phyloP scores from a whole-genome alignment of 2,329 filamentous ascomycete species.

The Fusarium pilosicola region DNA sequence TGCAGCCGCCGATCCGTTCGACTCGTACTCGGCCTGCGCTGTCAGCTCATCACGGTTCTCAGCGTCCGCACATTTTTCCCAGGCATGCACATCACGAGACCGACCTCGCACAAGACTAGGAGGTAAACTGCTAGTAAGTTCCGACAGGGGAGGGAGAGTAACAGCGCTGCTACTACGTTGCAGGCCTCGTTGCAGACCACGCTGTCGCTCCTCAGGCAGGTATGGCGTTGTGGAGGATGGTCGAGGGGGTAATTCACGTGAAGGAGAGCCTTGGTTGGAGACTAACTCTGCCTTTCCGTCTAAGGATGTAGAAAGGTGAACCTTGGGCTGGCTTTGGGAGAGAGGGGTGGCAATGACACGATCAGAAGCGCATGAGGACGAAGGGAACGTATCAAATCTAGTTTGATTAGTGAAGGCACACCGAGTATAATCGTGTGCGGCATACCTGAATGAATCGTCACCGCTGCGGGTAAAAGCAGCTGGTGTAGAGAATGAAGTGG shows the following conservation, averaged over 20 bases:
- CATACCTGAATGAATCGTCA: slow-evolving; percentile 61
- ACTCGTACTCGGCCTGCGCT: slow-evolving; percentile 82
- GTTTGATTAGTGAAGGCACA: slow-evolving; percentile 11
- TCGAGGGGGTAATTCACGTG: slow-evolving; percentile 62
- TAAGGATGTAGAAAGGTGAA: slow-evolving; percentile 84
- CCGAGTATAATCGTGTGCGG: background rate
- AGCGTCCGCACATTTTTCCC: slow-evolving; percentile 90
- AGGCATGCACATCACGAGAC: slow-evolving; percentile 86
- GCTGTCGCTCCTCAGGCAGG: slow-evolving; percentile 59
- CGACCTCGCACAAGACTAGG: slow-evolving; percentile 72
- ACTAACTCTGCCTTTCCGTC: slow-evolving; percentile 93
- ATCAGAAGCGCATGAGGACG: slow-evolving; percentile 55
- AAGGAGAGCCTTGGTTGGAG: slow-evolving; percentile 73
- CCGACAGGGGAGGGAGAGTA: slow-evolving; percentile 66
- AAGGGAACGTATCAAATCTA: slow-evolving; percentile 57
- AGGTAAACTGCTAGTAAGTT: slow-evolving; percentile 62
- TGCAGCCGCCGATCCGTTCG: slow-evolving; percentile 80
- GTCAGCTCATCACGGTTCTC: slow-evolving; percentile 82
- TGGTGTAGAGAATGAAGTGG: slow-evolving; percentile 62
- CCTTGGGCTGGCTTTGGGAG: slow-evolving; percentile 56
- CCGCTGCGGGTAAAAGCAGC: slow-evolving; percentile 51
- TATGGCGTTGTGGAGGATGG: slow-evolving; percentile 59
- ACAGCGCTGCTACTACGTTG: slow-evolving; percentile 78
- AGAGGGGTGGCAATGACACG: slow-evolving; percentile 53
- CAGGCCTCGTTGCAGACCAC: slow-evolving; percentile 71